Base-by-base conservation (phyloP, 192 early-diverging fungal species). In the Linnemannia hyalina region DNA sequence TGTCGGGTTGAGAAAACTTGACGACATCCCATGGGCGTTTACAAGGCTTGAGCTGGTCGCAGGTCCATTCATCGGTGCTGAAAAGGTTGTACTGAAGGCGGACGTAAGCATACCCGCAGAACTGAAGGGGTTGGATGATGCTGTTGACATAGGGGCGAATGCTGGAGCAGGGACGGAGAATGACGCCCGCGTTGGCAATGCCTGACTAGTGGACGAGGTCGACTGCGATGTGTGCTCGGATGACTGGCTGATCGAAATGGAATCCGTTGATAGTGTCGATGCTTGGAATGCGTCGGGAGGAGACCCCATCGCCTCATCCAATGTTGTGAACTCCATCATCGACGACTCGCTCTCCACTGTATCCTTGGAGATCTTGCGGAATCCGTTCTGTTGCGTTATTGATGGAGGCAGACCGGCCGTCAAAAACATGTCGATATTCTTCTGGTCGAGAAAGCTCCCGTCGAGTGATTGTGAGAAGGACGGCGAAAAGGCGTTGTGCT, bases 291-390 rank as follows among this genome's bases (percentile, higher is more conserved):
- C 32, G n/a, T 81, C 79, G 38, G 77, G 75, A 6, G 79, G 79
- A 11, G 84, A 86, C 0, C 76, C 74, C 79, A 86, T 80, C 9
- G 84, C 70, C 35, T 86, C 79, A 29, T 86, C 79, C 9, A 86
- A 18, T 1, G 78, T 86, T 29, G 84, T 86, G 40, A 86, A 86
- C 49, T 86, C 79, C 78, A 86, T 77, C 80, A 86, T 81, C 0
- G 84, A 78, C 10, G 47, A 20, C 15, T 80, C 79, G 2, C 74
- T 73, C n/a, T 77, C 70, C 36, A 8, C 9, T 65, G 70, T 35
- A 32, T 80, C 82, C 65, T 70, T 78, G 8, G 60, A 57, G 11
- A 32, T 16, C 26, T 32, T 65, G 29, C 11, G 54, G 4, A 7
- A 40, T 52, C 10, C 73, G 65, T 32, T 41, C 60, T 18, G 22